Percentiles rank a stretch among this genome's conserved stretches.
These are phyloP conservation scores for Gelatoporia subvermispora DNA, from an alignment of 768 basidiomycete genomes.

Conservation along the genomic window DNA sequence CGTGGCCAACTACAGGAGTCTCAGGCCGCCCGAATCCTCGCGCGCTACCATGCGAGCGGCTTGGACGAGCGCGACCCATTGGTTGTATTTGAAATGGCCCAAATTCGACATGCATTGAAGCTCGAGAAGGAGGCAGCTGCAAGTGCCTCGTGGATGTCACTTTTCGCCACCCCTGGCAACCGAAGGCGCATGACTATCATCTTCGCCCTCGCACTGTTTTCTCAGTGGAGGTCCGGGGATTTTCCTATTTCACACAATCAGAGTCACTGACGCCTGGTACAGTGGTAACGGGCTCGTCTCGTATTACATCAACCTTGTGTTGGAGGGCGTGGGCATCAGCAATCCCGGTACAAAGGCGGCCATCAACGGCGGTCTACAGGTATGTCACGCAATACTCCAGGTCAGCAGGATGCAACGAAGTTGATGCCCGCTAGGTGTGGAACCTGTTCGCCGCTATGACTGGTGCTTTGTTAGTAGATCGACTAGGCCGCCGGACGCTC, in stretches of 20 bases:
- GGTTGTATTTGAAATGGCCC: constrained; percentile 46
- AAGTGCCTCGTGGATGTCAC: constrained; percentile 42
- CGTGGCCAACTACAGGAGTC: constrained; percentile 38
- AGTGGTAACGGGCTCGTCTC: constrained; percentile 69
- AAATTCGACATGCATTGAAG: constrained; percentile 65
- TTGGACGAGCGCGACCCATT: constrained; percentile 56
- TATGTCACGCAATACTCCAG: constrained; percentile 12
- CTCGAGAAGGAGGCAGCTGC: constrained; percentile 53
- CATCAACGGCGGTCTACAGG: constrained; percentile 63
- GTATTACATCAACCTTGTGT: constrained; percentile 67
- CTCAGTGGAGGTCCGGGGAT: constrained; percentile 36
- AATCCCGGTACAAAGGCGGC: constrained; percentile 47
- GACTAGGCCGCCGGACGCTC: constrained; percentile 61
- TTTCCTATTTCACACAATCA: background rate
- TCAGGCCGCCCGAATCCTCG: constrained; percentile 55
- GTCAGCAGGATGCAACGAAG: background rate
- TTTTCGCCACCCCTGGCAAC: constrained; percentile 43
- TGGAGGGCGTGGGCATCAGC: constrained; percentile 60
- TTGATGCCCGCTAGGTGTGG: constrained; percentile 38
- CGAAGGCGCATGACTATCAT: constrained; percentile 47
- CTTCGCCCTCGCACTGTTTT: constrained; percentile 50
- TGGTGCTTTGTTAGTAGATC: constrained; percentile 62
- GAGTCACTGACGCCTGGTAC: background rate
- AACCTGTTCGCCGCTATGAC: constrained; percentile 56
- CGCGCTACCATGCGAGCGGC: constrained; percentile 68